These are phyloP conservation scores for Aspergillus neotritici DNA, from an alignment of 2,329 filamentous ascomycete species.

Conservation along the genomic window DNA sequence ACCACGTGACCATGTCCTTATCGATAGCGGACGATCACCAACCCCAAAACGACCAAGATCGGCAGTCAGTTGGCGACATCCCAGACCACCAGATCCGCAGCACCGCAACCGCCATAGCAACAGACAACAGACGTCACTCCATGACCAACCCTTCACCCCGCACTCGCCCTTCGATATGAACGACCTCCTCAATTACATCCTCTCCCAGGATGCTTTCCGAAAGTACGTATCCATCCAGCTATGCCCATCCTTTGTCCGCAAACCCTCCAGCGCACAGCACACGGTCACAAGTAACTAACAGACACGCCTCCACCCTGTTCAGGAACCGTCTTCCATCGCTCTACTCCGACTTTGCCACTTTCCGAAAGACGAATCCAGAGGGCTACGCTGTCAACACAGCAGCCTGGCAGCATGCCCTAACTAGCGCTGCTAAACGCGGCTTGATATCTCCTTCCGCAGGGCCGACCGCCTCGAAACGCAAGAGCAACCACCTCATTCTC, in stretches of 20 bases:
- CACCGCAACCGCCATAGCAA: not conserved
- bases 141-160: not conserved
- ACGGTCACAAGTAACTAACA: not conserved
- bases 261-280: no score
- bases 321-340: constrained; percentile 76
- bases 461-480: constrained; percentile 9
- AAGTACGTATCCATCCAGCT: constrained; percentile 40
- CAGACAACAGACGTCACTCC: not conserved
- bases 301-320: not conserved
- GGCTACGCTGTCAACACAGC: constrained; percentile 74
- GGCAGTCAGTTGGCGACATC: constrained; percentile 4
- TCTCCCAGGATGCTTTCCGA: constrained; percentile 54
- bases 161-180: constrained; percentile 29
- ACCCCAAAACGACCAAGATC: constrained; percentile 1
- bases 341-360: constrained; percentile 77
- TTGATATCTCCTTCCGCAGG: constrained; percentile 41
- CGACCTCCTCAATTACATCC: constrained; percentile 63
- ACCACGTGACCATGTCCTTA: constrained; percentile 4
- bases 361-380: constrained; percentile 72
- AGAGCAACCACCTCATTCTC: constrained; percentile 47
- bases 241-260: not conserved
- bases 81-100: not conserved
- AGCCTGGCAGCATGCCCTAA: constrained; percentile 72
- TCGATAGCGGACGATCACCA: constrained; percentile 6
- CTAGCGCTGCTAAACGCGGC: constrained; percentile 62